Conservation (phyloP, 169 alveolate genomes). For the Eimeria tenella region DNA sequence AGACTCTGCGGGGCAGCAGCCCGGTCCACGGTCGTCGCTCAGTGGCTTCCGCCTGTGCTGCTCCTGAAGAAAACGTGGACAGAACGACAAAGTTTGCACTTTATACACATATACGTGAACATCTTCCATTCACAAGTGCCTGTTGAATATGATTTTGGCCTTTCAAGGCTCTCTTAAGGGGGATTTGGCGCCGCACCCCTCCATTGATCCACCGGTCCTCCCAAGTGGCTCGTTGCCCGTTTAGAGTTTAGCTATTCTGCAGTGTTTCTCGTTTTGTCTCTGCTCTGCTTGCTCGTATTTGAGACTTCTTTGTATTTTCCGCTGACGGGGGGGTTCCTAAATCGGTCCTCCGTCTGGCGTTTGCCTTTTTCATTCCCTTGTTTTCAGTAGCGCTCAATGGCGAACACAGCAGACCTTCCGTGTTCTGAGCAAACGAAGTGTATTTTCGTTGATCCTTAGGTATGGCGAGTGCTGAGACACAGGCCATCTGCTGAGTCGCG, state of each 20-base stretch:
- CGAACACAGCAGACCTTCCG: too few species aligned
- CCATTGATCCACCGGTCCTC: constrained; percentile 58
- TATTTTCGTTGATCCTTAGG: too few species aligned
- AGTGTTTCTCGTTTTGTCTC: not conserved
- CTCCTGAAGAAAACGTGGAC: not conserved
- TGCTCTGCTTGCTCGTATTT: not conserved
- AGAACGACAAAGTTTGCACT: not conserved
- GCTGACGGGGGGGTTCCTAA: not conserved
- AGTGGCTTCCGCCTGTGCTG: constrained; percentile 19
- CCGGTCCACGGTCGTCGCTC: constrained; percentile 63
- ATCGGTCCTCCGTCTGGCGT: not conserved
- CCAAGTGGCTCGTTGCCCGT: constrained; percentile 30
- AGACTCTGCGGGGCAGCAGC: constrained; percentile 27
- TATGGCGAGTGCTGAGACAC: not conserved
- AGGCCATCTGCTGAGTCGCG: not conserved
- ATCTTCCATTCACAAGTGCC: constrained; percentile 13
- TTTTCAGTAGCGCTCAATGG: too few species aligned
- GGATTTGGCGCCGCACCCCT: not conserved
- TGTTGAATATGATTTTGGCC: not conserved
- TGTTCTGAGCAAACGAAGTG: too few species aligned
- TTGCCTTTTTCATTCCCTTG: not conserved
- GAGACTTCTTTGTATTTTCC: constrained; percentile 2
- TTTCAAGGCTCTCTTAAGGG: not conserved
- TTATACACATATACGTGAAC: not conserved
- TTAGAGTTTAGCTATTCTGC: not conserved